phyloP scores from a whole-genome alignment of 345 rosid species.

The Geranium brycei region DNA sequence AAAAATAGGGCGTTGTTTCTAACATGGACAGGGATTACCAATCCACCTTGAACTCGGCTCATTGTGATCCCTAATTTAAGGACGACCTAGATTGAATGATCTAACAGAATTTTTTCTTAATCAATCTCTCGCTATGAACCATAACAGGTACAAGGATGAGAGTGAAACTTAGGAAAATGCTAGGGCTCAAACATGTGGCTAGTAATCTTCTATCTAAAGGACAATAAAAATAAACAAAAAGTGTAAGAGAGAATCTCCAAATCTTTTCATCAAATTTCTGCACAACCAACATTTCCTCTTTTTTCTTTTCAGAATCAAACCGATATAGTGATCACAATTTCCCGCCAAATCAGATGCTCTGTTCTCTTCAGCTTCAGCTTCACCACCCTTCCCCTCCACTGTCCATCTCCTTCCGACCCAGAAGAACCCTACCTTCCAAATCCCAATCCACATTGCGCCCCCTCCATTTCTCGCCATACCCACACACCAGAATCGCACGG shows the following conservation, averaged over 20 bases:
- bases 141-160: too few species aligned
- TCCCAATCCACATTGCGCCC: conserved; percentile 6
- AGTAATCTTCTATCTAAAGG: neutral
- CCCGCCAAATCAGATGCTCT: conserved; percentile 27
- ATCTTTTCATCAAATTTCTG: neutral
- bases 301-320: neutral
- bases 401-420: neutral
- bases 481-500: neutral
- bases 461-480: conserved; percentile 11
- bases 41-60: too few species aligned
- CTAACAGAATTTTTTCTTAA: too few species aligned
- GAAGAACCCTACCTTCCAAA: conserved; percentile 1
- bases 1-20: too few species aligned
- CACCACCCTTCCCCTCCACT: conserved; percentile 8
- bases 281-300: neutral
- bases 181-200: neutral
- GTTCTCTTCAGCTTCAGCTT: conserved; percentile 12
- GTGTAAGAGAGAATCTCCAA: neutral
- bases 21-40: too few species aligned
- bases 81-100: too few species aligned
- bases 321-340: neutral
- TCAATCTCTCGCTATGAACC: too few species aligned
- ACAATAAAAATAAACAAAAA: too few species aligned
- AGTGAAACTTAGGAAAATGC: neutral
- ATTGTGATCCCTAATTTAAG: too few species aligned